A percentile compares a stretch with the other conserved stretches of the same genome.
phyloP scores from a whole-genome alignment of 1,284 basidiomycete species.

The Neonothopanus nambi region DNA sequence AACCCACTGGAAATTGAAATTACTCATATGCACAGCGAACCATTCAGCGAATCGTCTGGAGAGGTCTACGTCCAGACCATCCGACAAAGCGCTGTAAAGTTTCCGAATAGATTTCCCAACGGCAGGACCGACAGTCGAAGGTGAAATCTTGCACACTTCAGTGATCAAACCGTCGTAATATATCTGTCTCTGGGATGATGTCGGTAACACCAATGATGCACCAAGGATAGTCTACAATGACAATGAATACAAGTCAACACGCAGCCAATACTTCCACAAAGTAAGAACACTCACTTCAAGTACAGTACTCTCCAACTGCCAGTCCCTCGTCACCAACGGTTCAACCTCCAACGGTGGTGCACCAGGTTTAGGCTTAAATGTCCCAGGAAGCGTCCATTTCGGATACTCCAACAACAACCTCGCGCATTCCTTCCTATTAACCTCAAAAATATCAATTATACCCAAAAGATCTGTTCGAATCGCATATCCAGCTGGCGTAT shows the following conservation, averaged over 20 bases:
- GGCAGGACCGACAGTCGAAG: conserved; percentile 90
- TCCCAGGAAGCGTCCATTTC: conserved; percentile 81
- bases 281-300: conserved; percentile 60
- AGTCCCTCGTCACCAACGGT: conserved; percentile 59
- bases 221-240: conserved; percentile 79
- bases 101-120: conserved; percentile 94
- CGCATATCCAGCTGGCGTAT: conserved; percentile 76
- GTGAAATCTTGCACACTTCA: conserved; percentile 92
- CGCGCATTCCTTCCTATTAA: conserved; percentile 95
- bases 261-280: conserved; percentile 2
- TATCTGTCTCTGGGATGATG: conserved; percentile 73
- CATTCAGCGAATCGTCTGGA: conserved; percentile 86
- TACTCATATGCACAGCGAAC: conserved; percentile 96
- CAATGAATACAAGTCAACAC: conserved; percentile 5
- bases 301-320: conserved; percentile 79
- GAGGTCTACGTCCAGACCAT: conserved; percentile 86
- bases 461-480: conserved; percentile 82
- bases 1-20: conserved; percentile 99
- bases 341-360: conserved; percentile 45
- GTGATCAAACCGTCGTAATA: conserved; percentile 91
- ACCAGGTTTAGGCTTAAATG: conserved; percentile 76
- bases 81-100: conserved; percentile 74
- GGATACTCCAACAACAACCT: conserved; percentile 85
- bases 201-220: conserved; percentile 76
- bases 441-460: conserved; percentile 89